Percentiles rank a stretch among this genome's conserved stretches.
Conservation (phyloP, 352 stramenopile genomes). For the Globisporangium abappressorium region DNA sequence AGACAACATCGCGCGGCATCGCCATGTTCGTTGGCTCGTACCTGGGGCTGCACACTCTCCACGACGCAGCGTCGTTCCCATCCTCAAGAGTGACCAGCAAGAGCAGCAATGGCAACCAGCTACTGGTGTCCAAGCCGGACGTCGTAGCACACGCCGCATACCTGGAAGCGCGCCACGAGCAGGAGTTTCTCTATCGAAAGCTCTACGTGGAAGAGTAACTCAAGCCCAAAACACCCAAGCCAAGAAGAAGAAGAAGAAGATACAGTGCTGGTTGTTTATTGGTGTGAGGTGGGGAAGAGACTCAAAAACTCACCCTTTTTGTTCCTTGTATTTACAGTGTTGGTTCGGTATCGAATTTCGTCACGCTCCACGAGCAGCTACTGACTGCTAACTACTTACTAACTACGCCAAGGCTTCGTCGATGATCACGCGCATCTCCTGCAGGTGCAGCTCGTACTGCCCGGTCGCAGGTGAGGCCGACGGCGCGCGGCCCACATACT, state of each 20-base stretch:
- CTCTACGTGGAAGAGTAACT: conserved; percentile 37
- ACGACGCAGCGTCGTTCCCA: conserved; percentile 31
- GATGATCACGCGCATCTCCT: conserved; percentile 93
- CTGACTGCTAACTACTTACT: too few relatives aligned
- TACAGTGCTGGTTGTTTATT: background rate
- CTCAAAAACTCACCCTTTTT: background rate
- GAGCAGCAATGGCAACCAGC: conserved; percentile 14
- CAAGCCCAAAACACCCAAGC: background rate
- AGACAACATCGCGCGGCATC: conserved; percentile 85
- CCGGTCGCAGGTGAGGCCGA: conserved; percentile 96
- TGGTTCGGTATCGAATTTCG: background rate
- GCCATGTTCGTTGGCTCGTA: conserved; percentile 69
- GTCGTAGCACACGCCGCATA: conserved; percentile 55
- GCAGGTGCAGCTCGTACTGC: conserved; percentile 92
- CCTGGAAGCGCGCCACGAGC: conserved; percentile 55
- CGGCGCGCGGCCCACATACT: conserved; percentile 94
- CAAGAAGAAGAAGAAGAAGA: conserved; percentile 2
- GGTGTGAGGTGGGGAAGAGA: background rate
- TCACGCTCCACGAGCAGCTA: background rate
- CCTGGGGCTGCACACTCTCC: conserved; percentile 52
- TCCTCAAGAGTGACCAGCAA: background rate
- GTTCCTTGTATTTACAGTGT: background rate
- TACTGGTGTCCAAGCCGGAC: conserved; percentile 37
- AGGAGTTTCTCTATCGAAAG: conserved; percentile 74
- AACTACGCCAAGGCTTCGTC: conserved; percentile 67